Conservation (phyloP, 345 rosid genomes). For the Excoecaria agallocha region DNA sequence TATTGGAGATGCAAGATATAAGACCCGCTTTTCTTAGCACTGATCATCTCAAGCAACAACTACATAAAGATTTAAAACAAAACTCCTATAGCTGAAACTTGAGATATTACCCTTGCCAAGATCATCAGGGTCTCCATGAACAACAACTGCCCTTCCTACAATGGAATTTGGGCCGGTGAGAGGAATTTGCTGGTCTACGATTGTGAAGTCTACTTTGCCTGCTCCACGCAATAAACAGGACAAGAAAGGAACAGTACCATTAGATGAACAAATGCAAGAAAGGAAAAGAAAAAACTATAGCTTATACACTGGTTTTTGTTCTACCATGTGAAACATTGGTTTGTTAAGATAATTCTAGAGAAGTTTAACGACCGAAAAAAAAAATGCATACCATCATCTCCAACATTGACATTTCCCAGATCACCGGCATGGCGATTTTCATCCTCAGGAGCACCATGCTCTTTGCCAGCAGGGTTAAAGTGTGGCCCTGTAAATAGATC, state of each 20-base stretch:
- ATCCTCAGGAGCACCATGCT: constrained; percentile 90
- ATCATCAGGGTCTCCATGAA: constrained; percentile 90
- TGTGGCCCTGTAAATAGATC: constrained; percentile 63
- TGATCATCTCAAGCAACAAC: not conserved
- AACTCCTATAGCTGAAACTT: not conserved
- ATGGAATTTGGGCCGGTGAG: constrained; percentile 73
- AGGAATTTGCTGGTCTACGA: constrained; percentile 75
- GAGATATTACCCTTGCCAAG: constrained; percentile 81
- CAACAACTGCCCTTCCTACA: constrained; percentile 92
- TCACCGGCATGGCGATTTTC: constrained; percentile 94
- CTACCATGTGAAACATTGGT: not conserved
- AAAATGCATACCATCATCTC: constrained; percentile 63
- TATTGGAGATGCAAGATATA: not conserved
- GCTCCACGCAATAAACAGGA: constrained; percentile 20
- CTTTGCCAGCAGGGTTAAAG: constrained; percentile 77
- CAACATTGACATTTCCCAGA: constrained; percentile 70
- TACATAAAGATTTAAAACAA: not conserved
- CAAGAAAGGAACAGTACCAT: not conserved
- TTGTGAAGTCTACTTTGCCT: constrained; percentile 69
- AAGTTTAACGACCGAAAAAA: not conserved
- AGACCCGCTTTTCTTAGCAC: not conserved
- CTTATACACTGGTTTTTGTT: not conserved
- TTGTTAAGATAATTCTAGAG: not conserved
- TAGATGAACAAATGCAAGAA: not conserved
- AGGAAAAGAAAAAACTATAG: not conserved